Evolutionary conservation across 495 filamentous ascomycete genomes (phyloP), one percentile per base, ranked within the genome.

Genomic region (Rostrohypoxylon terebratum): DNA sequence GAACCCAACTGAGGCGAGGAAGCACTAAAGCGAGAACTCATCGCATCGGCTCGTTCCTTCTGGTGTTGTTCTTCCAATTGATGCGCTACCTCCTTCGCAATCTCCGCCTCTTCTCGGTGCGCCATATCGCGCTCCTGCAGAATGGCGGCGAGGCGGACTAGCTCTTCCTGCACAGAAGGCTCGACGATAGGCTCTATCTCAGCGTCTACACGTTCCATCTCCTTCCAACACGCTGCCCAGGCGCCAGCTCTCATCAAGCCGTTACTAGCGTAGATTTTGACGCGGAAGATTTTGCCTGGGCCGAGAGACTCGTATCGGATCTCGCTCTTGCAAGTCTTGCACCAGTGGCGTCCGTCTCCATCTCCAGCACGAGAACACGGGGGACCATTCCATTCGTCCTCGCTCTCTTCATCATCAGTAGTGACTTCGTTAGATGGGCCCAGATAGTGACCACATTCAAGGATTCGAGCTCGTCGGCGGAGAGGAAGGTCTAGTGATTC

Each of bases 191-290:
- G 90, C 63, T 91, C 89, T 68, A 99, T 88, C 77, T 99, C 96
- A 0, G 96, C 92, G 80, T 99, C 96, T 7, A 98, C 93, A 33
- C 94, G 87, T 80, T 99, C 96, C 96, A 99, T 99, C 77, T 98
- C 94, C 61, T 87, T 90, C 96, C 96, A 99, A 34, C 92, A 94
- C 14, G 94, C 93, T 28, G 89, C 89, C 96, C 96, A 99, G 0
- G 96, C 94, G 2, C 93, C 94, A 11, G 93, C 89, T 45, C 89
- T 87, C 93, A 99, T 95, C 59, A 98, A 82, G 0, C 96, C 96
- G 79, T 98, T 99, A 2, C 93, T 92, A 1, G 96, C 96, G 68
- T 93, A 99, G 11, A 98, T 90, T 73, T 92, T 92, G 69, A 99
- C 84, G 57, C 94, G 89, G 87, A 93, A 98, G 54, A 92, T 87